A percentile compares a stretch with the other conserved stretches of the same genome.
These are phyloP conservation scores for Phylloboletellus chloephorus DNA, from an alignment of 1,284 basidiomycete species.

Conservation along the genomic window DNA sequence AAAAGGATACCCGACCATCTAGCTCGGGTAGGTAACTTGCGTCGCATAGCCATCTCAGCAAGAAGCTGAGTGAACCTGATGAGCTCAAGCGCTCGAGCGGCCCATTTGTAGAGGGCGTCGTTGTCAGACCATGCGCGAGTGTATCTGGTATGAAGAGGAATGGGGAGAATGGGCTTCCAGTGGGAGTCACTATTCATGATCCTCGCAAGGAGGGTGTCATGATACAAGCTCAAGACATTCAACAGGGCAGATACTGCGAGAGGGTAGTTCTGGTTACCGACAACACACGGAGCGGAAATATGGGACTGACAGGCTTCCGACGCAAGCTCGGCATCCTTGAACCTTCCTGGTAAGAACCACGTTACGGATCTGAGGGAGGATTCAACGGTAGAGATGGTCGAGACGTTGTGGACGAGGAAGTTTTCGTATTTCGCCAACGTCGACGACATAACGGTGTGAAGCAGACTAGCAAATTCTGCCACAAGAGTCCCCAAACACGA, in stretches of 20 bases:
- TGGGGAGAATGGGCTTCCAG: conserved; percentile 64
- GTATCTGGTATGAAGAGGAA: conserved; percentile 69
- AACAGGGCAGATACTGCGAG: conserved; percentile 62
- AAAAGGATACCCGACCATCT: conserved; percentile 70
- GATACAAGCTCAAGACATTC: conserved; percentile 79
- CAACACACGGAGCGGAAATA: conserved; percentile 10
- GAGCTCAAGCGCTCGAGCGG: conserved; percentile 66
- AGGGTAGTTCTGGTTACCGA: conserved; percentile 14
- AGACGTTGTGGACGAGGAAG: conserved; percentile 78
- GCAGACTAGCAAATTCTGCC: too few species aligned
- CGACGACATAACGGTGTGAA: conserved; percentile 36
- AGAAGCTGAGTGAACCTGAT: conserved; percentile 77
- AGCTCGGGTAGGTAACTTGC: conserved; percentile 56
- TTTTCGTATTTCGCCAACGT: conserved; percentile 66
- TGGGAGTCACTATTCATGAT: conserved; percentile 59
- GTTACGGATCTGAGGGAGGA: conserved; percentile 84
- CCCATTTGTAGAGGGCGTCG: conserved; percentile 66
- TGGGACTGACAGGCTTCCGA: conserved; percentile 80
- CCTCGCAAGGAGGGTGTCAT: conserved; percentile 75
- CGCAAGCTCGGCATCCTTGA: conserved; percentile 93
- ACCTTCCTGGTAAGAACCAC: conserved; percentile 92
- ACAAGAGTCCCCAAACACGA: conserved; percentile 28
- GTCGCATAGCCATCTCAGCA: conserved; percentile 78
- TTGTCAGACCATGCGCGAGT: conserved; percentile 78
- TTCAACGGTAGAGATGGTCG: conserved; percentile 82